A percentile compares a stretch with the other conserved stretches of the same genome.
Evolutionary conservation across 257 asterid species (phyloP).

Genomic region (Nicotiana tabacum): DNA sequence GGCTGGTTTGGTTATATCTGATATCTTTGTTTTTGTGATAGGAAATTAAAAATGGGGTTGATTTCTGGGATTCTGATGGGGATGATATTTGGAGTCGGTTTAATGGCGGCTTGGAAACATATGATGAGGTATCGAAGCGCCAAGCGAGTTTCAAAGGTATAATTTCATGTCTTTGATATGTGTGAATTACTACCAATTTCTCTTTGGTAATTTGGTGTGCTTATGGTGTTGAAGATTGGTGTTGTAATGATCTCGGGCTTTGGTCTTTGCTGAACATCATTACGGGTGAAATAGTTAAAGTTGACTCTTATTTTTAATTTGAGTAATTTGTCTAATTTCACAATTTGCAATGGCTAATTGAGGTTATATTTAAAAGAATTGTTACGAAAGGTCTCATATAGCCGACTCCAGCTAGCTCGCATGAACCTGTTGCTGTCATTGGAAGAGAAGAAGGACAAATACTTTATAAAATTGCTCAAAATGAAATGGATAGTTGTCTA

Average conservation of each 20-base stretch:
- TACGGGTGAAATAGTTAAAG: not conserved
- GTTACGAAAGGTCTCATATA: not conserved
- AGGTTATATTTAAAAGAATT: not conserved
- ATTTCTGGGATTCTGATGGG: constrained; percentile 79
- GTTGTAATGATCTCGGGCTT: not conserved
- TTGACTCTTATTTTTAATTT: not conserved
- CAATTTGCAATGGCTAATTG: not conserved
- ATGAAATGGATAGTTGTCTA: not conserved
- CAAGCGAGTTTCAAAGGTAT: constrained; percentile 80
- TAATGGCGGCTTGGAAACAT: constrained; percentile 85
- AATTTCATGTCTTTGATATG: not conserved
- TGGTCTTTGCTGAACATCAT: not conserved
- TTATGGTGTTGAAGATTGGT: not conserved
- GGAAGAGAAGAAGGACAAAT: not conserved
- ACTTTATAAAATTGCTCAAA: not conserved
- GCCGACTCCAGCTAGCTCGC: too few species aligned
- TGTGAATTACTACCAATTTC: not conserved
- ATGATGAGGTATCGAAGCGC: constrained; percentile 75
- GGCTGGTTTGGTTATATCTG: not conserved
- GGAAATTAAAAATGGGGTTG: constrained; percentile 56
- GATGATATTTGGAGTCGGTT: constrained; percentile 68
- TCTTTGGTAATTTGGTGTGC: not conserved
- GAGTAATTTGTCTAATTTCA: not conserved
- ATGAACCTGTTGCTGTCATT: not conserved
- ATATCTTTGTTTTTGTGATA: not conserved